These are phyloP conservation scores for Eucalyptus regnans DNA, from an alignment of 345 rosid genomes.

Conservation along the genomic window DNA sequence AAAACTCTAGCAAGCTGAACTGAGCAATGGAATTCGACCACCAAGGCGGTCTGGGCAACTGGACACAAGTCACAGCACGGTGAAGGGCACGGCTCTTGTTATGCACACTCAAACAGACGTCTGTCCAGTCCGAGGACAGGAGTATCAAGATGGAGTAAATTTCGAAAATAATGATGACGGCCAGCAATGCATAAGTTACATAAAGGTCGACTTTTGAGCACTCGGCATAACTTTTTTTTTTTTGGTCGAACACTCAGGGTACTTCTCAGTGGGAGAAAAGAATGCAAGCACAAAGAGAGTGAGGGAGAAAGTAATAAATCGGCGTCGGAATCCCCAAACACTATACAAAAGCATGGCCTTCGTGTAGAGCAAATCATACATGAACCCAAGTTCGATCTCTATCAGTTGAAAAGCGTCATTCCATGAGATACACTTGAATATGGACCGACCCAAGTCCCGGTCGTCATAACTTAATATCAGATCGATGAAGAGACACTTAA, in stretches of 20 bases:
- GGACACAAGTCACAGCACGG: neutral
- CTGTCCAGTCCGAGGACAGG: conserved; percentile 1
- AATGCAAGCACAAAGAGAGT: neutral
- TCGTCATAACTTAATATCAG: neutral
- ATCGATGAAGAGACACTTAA: neutral
- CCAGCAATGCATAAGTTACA: conserved; percentile 1
- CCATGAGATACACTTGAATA: neutral
- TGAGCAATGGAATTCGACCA: neutral
- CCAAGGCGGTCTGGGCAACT: neutral
- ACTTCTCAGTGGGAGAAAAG: neutral
- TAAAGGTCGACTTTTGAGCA: neutral
- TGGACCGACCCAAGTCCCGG: neutral
- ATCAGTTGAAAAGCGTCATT: rapidly evolving
- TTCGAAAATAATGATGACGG: conserved; percentile 1
- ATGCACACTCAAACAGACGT: neutral
- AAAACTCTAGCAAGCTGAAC: neutral
- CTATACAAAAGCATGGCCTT: neutral
- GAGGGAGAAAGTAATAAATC: neutral
- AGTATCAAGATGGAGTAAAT: neutral
- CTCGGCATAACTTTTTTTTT: no score
- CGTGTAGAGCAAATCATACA: neutral
- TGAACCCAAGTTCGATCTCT: neutral
- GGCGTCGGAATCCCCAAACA: neutral
- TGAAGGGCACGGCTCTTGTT: neutral
- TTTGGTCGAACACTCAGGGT: no score